These are phyloP conservation scores for Phytophthora chlamydospora DNA, from an alignment of 352 stramenopile genomes.

Conservation along the genomic window DNA sequence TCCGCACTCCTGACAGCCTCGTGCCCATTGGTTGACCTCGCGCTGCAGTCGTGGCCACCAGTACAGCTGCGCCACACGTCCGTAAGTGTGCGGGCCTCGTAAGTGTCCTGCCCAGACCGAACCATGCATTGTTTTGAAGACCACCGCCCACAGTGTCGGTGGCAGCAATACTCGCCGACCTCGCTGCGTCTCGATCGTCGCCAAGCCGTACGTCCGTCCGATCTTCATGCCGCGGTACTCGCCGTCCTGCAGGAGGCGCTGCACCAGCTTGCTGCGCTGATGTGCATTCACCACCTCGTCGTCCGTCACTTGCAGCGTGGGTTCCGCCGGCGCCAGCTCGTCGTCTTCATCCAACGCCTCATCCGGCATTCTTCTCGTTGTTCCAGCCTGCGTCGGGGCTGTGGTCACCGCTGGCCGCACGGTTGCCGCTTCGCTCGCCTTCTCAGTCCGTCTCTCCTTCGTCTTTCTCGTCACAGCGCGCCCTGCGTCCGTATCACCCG, in stretches of 20 bases:
- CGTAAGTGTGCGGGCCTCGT: neutral
- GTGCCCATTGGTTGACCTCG: constrained; percentile 1
- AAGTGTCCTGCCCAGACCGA: neutral
- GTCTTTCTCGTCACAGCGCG: too few species aligned
- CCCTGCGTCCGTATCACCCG: too few species aligned
- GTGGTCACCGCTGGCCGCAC: too few species aligned
- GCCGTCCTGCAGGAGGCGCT: neutral
- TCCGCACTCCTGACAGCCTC: too few species aligned
- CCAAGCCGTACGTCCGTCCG: neutral
- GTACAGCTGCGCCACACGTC: neutral
- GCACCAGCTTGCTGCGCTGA: neutral
- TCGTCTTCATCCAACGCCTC: too few species aligned
- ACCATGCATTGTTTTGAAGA: neutral
- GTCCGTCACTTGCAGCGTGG: neutral
- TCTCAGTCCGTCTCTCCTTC: too few species aligned
- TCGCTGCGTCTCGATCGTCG: neutral
- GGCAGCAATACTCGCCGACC: neutral
- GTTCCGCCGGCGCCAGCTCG: too few species aligned
- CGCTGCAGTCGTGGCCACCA: constrained; percentile 1
- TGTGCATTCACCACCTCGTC: too few species aligned
- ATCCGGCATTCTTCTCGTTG: too few species aligned
- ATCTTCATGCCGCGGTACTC: neutral
- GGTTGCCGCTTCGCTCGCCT: too few species aligned
- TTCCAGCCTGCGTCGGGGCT: too few species aligned
- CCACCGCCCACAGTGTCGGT: neutral